Evolutionary conservation across 176 grass and related monocot genomes (phyloP).

Genomic region (Echinochloa phyllopogon): DNA sequence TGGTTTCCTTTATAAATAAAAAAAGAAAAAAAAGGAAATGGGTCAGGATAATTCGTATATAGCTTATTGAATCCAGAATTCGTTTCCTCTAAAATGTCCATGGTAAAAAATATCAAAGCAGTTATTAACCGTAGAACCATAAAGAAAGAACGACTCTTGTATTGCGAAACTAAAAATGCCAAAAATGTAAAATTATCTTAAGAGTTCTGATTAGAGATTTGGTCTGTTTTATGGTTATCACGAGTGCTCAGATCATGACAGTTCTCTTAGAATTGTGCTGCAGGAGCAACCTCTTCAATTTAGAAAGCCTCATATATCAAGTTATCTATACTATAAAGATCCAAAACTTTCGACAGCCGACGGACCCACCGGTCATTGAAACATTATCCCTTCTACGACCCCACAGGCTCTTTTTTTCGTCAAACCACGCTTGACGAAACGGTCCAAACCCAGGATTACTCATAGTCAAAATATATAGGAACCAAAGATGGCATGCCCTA

Average conservation of each 20-base stretch:
- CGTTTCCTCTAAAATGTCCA: not conserved
- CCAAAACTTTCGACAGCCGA: no score
- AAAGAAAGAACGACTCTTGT: not conserved
- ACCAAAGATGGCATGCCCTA: no score
- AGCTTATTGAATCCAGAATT: conserved; percentile 5
- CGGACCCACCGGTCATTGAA: no score
- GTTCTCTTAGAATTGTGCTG: not conserved
- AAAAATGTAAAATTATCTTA: not conserved
- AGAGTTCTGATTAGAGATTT: not conserved
- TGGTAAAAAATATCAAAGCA: not conserved
- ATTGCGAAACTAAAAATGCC: not conserved
- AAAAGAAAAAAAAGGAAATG: not conserved
- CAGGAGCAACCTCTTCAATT: conserved; percentile 6
- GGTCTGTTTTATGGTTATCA: not conserved
- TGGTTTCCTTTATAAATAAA: not conserved
- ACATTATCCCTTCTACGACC: no score
- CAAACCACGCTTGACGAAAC: no score
- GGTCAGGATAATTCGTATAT: not conserved
- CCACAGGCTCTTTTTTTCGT: no score
- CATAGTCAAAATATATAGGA: no score
- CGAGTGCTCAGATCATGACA: conserved; percentile 16
- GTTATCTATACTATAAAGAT: no score
- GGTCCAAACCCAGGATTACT: no score
- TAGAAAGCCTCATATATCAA: not conserved
- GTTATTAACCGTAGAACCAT: not conserved